These are phyloP conservation scores for Castanea mollissima DNA, from an alignment of 306 rosid species.

Conservation along the genomic window DNA sequence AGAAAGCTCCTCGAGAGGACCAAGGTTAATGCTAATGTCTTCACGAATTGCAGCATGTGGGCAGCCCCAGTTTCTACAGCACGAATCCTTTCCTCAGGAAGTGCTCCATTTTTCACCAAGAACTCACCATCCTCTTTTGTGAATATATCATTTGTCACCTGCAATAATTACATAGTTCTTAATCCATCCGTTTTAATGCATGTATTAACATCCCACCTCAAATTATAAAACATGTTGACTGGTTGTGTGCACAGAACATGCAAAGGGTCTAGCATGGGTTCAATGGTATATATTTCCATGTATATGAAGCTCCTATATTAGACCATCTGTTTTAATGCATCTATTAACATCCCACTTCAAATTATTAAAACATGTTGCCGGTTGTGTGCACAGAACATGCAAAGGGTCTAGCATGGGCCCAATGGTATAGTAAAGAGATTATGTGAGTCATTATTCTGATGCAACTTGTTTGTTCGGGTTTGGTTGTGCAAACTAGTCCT, in stretches of 20 bases:
- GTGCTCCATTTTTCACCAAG: constrained; percentile 88
- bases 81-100: constrained; percentile 89
- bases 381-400: background rate
- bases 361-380: background rate
- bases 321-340: background rate
- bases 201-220: background rate
- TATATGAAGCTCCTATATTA: background rate
- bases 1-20: constrained; percentile 92
- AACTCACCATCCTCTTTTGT: constrained; percentile 98
- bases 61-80: constrained; percentile 99
- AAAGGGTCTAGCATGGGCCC: background rate
- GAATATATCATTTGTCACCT: constrained; percentile 98
- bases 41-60: constrained; percentile 97
- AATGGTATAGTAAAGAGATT: background rate
- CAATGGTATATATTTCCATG: background rate
- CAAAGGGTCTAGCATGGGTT: too few relatives aligned
- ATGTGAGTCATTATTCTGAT: background rate
- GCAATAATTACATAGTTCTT: background rate
- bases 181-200: background rate
- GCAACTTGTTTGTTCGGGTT: background rate
- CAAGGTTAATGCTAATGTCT: constrained; percentile 97
- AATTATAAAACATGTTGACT: background rate
- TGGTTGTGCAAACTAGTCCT: background rate
- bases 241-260: background rate
- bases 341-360: background rate